These are phyloP conservation scores for Kluyveromyces starmeri DNA, from an alignment of 805 yeast genomes.

Conservation along the genomic window DNA sequence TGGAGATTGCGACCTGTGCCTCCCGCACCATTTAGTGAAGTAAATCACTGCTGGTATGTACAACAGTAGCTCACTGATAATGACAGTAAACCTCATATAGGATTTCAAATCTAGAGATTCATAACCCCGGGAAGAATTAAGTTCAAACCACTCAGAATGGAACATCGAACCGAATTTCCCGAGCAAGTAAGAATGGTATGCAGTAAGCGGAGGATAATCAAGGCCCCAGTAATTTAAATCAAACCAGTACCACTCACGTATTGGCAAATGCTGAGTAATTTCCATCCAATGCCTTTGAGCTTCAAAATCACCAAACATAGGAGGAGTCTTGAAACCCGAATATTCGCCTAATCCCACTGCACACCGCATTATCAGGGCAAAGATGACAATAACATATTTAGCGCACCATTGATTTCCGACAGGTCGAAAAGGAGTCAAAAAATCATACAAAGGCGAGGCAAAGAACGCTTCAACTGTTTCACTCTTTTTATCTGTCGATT, in stretches of 20 bases:
- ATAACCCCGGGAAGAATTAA: slow-evolving; percentile 64
- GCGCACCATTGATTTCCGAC: slow-evolving; percentile 91
- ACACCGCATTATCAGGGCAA: slow-evolving; percentile 67
- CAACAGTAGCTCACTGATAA: slow-evolving; percentile 62
- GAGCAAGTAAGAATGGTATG: slow-evolving; percentile 76
- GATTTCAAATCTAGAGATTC: slow-evolving; percentile 64
- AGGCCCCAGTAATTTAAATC: slow-evolving; percentile 93
- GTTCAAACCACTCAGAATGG: slow-evolving; percentile 65
- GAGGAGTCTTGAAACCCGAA: slow-evolving; percentile 64
- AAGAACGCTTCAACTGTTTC: slow-evolving; percentile 28
- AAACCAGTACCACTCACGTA: slow-evolving; percentile 76
- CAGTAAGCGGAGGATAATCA: slow-evolving; percentile 96
- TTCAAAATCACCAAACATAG: slow-evolving; percentile 92
- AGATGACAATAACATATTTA: slow-evolving; percentile 60
- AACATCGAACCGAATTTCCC: slow-evolving; percentile 65
- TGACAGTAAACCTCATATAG: slow-evolving; percentile 75
- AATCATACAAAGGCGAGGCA: slow-evolving; percentile 67
- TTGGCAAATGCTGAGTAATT: slow-evolving; percentile 66
- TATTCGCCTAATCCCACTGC: slow-evolving; percentile 86
- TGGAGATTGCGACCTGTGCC: slow-evolving; percentile 45
- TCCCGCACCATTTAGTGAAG: slow-evolving; percentile 65
- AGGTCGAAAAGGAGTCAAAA: slow-evolving; percentile 66
- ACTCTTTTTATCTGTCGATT: neutral
- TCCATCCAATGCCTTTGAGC: slow-evolving; percentile 99
- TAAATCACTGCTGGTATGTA: slow-evolving; percentile 76